A percentile compares a stretch with the other conserved stretches of the same genome.
Evolutionary conservation across 1,139 yeast species (phyloP).

Genomic region (Taiozyma sp.): DNA sequence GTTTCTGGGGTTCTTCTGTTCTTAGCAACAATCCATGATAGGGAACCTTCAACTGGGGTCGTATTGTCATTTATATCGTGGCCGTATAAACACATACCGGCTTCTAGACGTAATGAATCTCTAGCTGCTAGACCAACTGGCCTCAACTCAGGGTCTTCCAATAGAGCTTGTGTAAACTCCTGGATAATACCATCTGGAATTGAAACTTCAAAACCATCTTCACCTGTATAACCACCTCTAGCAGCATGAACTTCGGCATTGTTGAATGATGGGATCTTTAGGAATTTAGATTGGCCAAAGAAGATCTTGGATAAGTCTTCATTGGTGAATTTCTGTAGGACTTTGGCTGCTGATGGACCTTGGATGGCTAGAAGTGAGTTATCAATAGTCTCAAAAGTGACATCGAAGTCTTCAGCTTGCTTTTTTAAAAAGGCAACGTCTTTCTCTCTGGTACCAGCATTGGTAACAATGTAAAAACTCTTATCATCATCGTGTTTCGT

Average conservation of each 20-base stretch:
- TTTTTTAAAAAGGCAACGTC: slow-evolving; percentile 60
- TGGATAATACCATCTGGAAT: slow-evolving; percentile 60
- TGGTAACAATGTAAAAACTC: slow-evolving; percentile 81
- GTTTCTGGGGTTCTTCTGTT: slow-evolving; percentile 48
- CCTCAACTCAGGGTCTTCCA: slow-evolving; percentile 53
- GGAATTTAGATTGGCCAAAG: slow-evolving; percentile 68
- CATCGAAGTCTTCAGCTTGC: slow-evolving; percentile 43
- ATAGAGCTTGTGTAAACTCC: slow-evolving; percentile 56
- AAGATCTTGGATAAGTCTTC: slow-evolving; percentile 53
- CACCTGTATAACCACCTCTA: slow-evolving; percentile 97
- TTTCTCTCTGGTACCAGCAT: slow-evolving; percentile 89
- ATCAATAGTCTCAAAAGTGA: slow-evolving; percentile 58
- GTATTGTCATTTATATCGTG: slow-evolving; percentile 78
- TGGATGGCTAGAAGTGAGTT: slow-evolving; percentile 85
- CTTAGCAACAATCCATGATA: slow-evolving; percentile 88
- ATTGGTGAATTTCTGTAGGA: slow-evolving; percentile 59
- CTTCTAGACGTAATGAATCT: slow-evolving; percentile 90
- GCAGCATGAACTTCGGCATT: slow-evolving; percentile 59
- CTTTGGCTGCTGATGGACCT: slow-evolving; percentile 75
- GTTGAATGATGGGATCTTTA: slow-evolving; percentile 34
- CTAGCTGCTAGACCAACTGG: slow-evolving; percentile 97
- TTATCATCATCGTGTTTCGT: slow-evolving; percentile 76
- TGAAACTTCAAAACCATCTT: slow-evolving; percentile 93
- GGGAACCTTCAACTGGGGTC: slow-evolving; percentile 85
- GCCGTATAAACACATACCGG: slow-evolving; percentile 98